These are phyloP conservation scores for Grifola frondosa DNA, from an alignment of 1,284 basidiomycete genomes.

Conservation along the genomic window DNA sequence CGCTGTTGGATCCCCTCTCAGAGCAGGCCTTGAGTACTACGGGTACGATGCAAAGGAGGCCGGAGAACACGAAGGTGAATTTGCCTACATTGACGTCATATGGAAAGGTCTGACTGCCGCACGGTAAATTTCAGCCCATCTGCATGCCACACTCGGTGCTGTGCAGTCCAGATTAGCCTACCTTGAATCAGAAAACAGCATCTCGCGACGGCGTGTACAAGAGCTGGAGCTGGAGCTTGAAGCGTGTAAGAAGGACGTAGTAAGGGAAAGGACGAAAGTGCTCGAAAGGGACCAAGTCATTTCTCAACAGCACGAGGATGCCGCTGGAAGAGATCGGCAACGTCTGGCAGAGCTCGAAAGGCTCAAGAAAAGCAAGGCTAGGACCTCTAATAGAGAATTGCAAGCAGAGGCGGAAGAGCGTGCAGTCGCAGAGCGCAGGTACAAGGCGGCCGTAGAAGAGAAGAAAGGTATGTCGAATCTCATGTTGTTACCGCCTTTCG, in stretches of 20 bases:
- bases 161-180: slow-evolving; percentile 66
- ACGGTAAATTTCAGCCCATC: slow-evolving; percentile 43
- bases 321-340: slow-evolving; percentile 22
- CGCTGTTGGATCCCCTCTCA: slow-evolving; percentile 69
- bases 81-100: too few relatives aligned
- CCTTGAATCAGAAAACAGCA: slow-evolving; percentile 78
- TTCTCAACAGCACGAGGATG: slow-evolving; percentile 34
- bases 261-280: slow-evolving; percentile 60
- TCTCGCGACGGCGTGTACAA: slow-evolving; percentile 72
- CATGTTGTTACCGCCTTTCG: slow-evolving; percentile 6
- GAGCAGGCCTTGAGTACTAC: slow-evolving; percentile 49
- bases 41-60: slow-evolving; percentile 48
- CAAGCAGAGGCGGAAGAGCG: slow-evolving; percentile 22
- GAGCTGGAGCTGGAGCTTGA: slow-evolving; percentile 84
- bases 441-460: slow-evolving; percentile 75
- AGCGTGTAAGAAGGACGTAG: slow-evolving; percentile 71
- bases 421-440: slow-evolving; percentile 37
- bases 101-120: too few relatives aligned
- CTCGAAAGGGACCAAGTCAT: slow-evolving; percentile 51
- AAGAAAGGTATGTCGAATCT: slow-evolving; percentile 66
- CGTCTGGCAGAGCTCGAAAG: slow-evolving; percentile 9
- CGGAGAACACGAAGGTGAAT: slow-evolving; percentile 59
- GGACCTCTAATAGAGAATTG: slow-evolving; percentile 12
- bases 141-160: slow-evolving; percentile 57
- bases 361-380: slow-evolving; percentile 8